These are phyloP conservation scores for Xerocomellus amylosporus DNA, from an alignment of 768 basidiomycete species.

Conservation along the genomic window DNA sequence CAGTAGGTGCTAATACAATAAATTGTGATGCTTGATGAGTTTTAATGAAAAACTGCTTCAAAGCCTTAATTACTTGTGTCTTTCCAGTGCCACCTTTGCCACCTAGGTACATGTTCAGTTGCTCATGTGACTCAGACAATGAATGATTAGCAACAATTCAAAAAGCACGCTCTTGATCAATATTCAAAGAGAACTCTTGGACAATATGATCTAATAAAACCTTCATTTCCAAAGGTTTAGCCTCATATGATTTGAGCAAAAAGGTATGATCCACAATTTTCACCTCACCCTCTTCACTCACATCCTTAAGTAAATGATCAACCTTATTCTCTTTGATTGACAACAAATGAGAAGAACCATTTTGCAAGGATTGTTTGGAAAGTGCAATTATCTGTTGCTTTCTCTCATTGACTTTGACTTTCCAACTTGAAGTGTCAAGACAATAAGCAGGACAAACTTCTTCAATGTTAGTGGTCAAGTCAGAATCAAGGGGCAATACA, in stretches of 20 bases:
- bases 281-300: too few species aligned
- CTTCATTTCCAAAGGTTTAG: too few species aligned
- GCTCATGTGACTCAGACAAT: slow-evolving; percentile 4
- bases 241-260: too few species aligned
- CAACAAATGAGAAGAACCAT: too few species aligned
- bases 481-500: not conserved
- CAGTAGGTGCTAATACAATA: slow-evolving; percentile 34
- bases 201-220: too few species aligned
- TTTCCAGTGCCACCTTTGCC: slow-evolving; percentile 38
- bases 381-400: not conserved
- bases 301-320: too few species aligned
- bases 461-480: not conserved
- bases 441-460: not conserved
- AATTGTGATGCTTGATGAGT: slow-evolving; percentile 8
- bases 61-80: slow-evolving; percentile 28
- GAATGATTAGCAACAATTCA: slow-evolving; percentile 29
- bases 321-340: too few species aligned
- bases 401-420: not conserved
- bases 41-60: slow-evolving; percentile 18
- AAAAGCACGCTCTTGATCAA: slow-evolving; percentile 6
- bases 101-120: slow-evolving; percentile 34
- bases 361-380: not conserved
- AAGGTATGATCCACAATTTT: too few species aligned
- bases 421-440: too few species aligned
- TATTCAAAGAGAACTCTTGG: too few species aligned